Evolutionary conservation across 106 monocot species (phyloP).

Genomic region (Acorus gramineus): DNA sequence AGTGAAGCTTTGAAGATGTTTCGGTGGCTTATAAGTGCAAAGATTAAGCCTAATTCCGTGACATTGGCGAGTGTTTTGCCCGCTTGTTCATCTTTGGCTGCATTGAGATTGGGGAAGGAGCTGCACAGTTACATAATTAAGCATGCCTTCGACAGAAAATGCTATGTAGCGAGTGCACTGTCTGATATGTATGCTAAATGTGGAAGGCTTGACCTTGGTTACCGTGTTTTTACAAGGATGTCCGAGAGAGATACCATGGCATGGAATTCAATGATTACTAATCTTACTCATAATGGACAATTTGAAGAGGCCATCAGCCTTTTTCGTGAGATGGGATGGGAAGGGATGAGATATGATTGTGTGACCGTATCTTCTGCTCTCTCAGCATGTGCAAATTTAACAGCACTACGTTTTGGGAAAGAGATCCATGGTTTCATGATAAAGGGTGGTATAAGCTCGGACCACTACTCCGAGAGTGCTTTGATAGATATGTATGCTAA

Average conservation of each 20-base stretch:
- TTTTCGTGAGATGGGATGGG: conserved; percentile 61
- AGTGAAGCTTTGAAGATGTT: conserved; percentile 53
- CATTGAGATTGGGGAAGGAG: conserved; percentile 60
- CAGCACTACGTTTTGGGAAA: conserved; percentile 63
- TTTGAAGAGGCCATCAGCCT: conserved; percentile 54
- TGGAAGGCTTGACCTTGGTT: conserved; percentile 54
- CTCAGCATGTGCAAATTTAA: conserved; percentile 67
- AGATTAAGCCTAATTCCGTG: conserved; percentile 67
- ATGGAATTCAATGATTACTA: conserved; percentile 95
- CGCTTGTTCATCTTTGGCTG: conserved; percentile 55
- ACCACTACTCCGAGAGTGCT: conserved; percentile 65
- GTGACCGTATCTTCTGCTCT: conserved; percentile 62
- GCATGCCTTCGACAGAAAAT: conserved; percentile 44
- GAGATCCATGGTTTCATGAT: conserved; percentile 75
- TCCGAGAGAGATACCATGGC: conserved; percentile 47
- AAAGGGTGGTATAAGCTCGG: conserved; percentile 26
- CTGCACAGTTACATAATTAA: conserved; percentile 54
- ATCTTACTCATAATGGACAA: conserved; percentile 64
- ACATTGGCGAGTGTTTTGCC: conserved; percentile 71
- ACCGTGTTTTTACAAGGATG: conserved; percentile 51
- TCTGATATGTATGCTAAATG: conserved; percentile 91
- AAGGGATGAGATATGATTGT: conserved; percentile 54
- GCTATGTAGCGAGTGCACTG: conserved; percentile 77
- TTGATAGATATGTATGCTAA: conserved; percentile 91
- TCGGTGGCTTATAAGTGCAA: conserved; percentile 18